These are phyloP conservation scores for Botrytis paeoniae DNA, from an alignment of 2,329 filamentous ascomycete genomes.

Conservation along the genomic window DNA sequence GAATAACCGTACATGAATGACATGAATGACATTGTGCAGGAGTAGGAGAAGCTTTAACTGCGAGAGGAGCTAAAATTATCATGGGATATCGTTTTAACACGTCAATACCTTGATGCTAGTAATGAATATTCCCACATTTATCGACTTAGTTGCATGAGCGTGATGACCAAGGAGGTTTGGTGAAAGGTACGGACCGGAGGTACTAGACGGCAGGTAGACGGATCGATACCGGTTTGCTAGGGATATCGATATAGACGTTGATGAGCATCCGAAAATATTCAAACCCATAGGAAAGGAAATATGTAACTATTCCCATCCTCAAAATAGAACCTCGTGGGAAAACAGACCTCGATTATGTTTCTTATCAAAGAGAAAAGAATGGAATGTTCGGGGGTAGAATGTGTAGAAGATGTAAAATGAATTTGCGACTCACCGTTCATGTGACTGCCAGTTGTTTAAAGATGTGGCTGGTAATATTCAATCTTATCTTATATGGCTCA, in stretches of 20 bases:
- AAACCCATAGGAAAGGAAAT: background rate
- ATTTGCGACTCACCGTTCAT: background rate
- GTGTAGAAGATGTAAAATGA: background rate
- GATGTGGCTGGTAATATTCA: background rate
- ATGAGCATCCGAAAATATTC: background rate
- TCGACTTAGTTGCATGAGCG: conserved; percentile 1
- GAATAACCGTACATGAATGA: background rate
- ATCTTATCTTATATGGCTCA: background rate
- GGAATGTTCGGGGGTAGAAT: background rate
- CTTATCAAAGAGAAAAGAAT: background rate
- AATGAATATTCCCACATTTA: background rate
- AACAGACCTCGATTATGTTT: background rate
- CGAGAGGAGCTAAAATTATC: conserved; percentile 6
- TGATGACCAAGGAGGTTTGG: background rate
- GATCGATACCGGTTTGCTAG: background rate
- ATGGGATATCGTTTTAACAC: background rate
- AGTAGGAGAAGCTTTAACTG: background rate
- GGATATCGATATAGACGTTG: background rate
- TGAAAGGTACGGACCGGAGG: background rate
- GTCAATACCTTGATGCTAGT: background rate
- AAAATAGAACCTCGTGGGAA: no score
- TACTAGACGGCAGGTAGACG: background rate
- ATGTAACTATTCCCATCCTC: background rate
- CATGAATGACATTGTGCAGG: conserved; percentile 5
- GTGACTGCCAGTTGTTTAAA: conserved; percentile 2